A percentile compares a stretch with the other conserved stretches of the same genome.
Conservation (phyloP, 345 rosid species). For the Carallia pectinifolia region DNA sequence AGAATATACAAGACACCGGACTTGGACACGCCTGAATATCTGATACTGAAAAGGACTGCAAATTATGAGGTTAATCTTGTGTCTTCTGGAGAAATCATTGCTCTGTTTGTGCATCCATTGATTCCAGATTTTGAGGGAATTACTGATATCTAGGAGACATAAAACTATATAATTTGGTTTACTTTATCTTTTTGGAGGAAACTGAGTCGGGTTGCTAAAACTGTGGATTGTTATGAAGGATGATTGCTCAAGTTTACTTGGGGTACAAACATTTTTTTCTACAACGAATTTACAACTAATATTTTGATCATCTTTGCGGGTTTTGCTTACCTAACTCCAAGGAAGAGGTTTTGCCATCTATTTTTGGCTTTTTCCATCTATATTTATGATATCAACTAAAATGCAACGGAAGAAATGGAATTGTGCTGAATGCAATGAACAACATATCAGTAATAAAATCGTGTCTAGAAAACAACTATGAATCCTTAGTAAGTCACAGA, state of each 20-base stretch:
- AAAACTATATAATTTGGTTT: background rate
- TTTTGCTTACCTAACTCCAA: no score
- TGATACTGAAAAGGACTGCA: conserved; percentile 67
- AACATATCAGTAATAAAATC: background rate
- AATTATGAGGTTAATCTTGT: conserved; percentile 58
- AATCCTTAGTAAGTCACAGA: background rate
- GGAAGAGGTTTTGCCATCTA: no score
- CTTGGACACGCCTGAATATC: conserved; percentile 69
- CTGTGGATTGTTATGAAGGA: background rate
- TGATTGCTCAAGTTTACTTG: no score
- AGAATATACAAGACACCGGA: conserved; percentile 76
- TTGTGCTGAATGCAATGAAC: background rate
- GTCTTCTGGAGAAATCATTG: conserved; percentile 4
- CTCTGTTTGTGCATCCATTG: background rate
- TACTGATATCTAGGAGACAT: background rate
- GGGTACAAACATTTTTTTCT: no score
- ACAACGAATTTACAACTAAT: no score
- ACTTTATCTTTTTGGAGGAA: background rate
- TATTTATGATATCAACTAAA: no score
- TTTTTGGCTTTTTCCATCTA: no score
- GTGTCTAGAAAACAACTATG: background rate
- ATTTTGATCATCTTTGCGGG: no score
- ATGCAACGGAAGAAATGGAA: background rate
- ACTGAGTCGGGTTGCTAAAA: background rate
- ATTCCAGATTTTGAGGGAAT: background rate